Evolutionary conservation across 345 rosid genomes (phyloP), one percentile per base, ranked within the genome.

Genomic region (Gossypium ekmanianum): DNA sequence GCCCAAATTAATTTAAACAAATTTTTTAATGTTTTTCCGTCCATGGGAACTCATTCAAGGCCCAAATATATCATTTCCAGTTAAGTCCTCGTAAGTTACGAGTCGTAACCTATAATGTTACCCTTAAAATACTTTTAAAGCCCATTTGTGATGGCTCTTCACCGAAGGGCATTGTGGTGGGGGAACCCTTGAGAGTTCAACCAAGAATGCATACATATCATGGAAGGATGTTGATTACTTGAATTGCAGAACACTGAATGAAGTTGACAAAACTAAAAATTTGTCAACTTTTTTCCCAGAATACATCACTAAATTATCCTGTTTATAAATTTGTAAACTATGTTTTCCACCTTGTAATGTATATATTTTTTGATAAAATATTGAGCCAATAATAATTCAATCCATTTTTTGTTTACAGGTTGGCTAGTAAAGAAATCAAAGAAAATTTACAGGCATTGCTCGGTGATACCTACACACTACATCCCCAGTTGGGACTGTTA

Each of bases 381-480:
- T 9, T 26, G 45, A 51, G 9, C 27, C 26, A 71, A 66, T 11
- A 10, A 68, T 68, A 68, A 48, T 9, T 26, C 47, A 68, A 17
- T 27, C 12, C 20, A 9, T 17, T 16, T 34, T 50, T 10, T 69
- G 61, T 51, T 69, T 69, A 69, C 26, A 69, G 24, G 45, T 56
- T 48, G 24, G 45, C 72, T 48, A 68, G 18, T 14, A 1, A 68
- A 54, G 17, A 39, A 71, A n/a, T 34, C 0, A 11, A 56, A 55
- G 11, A 7, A 34, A 55, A 52, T 70, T 52, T 70, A 70, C 61
- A 70, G 16, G 41, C 57, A 68, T 17, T 65, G 52, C 70, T 43
- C 27, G 22, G 17, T 65, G 29, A 66, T 11, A 24, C 34, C 48
- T 18, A 64, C 51, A 64, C n/a, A 68, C 54, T 48, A 68, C 2